Evolutionary conservation across 2,329 filamentous ascomycete genomes (phyloP), one percentile per base, ranked within the genome.

Genomic region (Alternaria conjuncta): DNA sequence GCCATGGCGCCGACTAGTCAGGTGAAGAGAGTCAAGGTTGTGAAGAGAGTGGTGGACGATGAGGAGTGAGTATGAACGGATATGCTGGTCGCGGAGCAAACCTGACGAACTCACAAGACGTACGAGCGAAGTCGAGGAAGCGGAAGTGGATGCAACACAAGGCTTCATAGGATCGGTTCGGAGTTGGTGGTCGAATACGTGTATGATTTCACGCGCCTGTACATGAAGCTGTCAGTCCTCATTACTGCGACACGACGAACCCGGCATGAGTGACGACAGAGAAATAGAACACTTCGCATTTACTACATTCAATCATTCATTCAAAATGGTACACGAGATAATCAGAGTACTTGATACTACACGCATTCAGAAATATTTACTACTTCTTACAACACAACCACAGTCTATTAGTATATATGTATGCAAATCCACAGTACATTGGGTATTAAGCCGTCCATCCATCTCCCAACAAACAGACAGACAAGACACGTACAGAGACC

Each of bases 1-100:
- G 43, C 72, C n/a, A 64, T 68, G 55, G 50, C 46, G 15, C 55
- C 26, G 18, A 12, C 57, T 41, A 41, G 36, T 41, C 36, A 41
- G 9, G 23, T n/a, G 21, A 66, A 55, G 30, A 65, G 43, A 57
- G 54, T 23, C 12, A 67, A 61, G 49, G 23, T 41, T 9, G 8
- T 11, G 7, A 54, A 46, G 36, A 25, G 15, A 47, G 41, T 20
- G 7, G 57, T 47, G 10, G n/a, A n/a, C 3, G 45, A 56, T 20
- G 58, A 60, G 43, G 9, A 57, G 55, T 65, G 50, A 57, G 55
- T 55, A 11, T 47, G 9, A 9, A 30, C n/a, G 25, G 25, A 45
- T 13, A 53, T 30, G 49, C 36, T 51, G 49, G 7, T 18, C 3
- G 25, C 26, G 26, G 6, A 30, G 13, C 30, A 13, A 18, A 11